These are phyloP conservation scores for Scutellaria galericulata DNA, from an alignment of 257 asterid species.

Conservation along the genomic window DNA sequence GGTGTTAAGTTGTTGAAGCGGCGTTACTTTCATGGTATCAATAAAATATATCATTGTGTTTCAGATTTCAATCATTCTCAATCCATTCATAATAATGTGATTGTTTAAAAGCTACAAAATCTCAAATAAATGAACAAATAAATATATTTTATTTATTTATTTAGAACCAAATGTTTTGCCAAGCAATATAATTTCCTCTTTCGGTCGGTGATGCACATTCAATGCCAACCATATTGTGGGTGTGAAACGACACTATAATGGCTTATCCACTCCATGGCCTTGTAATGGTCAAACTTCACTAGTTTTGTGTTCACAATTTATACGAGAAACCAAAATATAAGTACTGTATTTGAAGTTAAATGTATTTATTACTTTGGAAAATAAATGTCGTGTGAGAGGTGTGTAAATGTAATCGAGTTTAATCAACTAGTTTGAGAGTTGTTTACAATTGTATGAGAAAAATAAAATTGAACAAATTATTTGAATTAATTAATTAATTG, in stretches of 20 bases:
- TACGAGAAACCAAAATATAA: too few species aligned
- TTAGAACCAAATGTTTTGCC: neutral
- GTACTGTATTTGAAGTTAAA: too few species aligned
- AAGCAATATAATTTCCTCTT: slow-evolving; percentile 17
- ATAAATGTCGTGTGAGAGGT: too few species aligned
- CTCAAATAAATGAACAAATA: neutral
- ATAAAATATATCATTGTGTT: neutral
- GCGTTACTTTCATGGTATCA: neutral
- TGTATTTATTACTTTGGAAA: too few species aligned
- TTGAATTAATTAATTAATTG: too few species aligned
- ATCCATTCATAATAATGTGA: neutral
- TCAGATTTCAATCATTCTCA: neutral
- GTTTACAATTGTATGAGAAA: too few species aligned
- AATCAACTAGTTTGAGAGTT: too few species aligned
- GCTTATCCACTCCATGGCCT: neutral
- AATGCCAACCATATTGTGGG: slow-evolving; percentile 38
- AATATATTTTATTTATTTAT: neutral
- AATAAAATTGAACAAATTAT: too few species aligned
- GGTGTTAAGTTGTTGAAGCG: too few species aligned
- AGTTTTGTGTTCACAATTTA: too few species aligned
- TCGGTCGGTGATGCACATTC: slow-evolving; percentile 29
- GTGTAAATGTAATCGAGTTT: too few species aligned
- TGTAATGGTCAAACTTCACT: slow-evolving; percentile 39
- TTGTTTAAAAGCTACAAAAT: neutral
- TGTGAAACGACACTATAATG: slow-evolving; percentile 23